phyloP scores from a whole-genome alignment of 2,329 filamentous ascomycete species.

The Penicillium sp. region DNA sequence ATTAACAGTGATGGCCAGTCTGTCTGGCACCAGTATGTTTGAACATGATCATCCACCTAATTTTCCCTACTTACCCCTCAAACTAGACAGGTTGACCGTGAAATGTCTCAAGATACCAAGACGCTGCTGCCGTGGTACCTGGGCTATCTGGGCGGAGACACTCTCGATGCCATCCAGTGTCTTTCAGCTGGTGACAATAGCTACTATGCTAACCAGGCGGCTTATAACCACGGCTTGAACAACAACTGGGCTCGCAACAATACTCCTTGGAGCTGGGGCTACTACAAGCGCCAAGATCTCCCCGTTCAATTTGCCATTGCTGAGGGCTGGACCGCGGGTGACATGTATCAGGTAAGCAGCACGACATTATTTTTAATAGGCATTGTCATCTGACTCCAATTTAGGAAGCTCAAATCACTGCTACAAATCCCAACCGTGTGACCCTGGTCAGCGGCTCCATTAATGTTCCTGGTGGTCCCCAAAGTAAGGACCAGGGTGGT shows the following conservation, averaged over 20 bases:
- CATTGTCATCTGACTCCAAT: neutral
- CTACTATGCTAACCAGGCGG: slow-evolving; percentile 52
- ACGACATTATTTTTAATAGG: neutral
- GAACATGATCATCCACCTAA: neutral
- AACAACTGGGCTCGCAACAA: slow-evolving; percentile 57
- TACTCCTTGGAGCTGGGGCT: slow-evolving; percentile 55
- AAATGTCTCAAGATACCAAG: neutral
- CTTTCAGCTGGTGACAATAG: slow-evolving; percentile 33
- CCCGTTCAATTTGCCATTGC: slow-evolving; percentile 57
- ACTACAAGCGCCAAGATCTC: slow-evolving; percentile 54
- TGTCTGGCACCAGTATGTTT: neutral
- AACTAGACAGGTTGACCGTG: neutral
- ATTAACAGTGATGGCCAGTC: slow-evolving; percentile 36
- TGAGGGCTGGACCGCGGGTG: slow-evolving; percentile 55
- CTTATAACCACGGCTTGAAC: slow-evolving; percentile 47
- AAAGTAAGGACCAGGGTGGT: slow-evolving; percentile 33
- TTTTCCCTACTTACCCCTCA: neutral
- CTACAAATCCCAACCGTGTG: slow-evolving; percentile 56
- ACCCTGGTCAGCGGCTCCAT: slow-evolving; percentile 46
- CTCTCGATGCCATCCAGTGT: neutral
- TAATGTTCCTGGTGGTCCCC: slow-evolving; percentile 1
- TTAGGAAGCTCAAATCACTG: slow-evolving; percentile 36
- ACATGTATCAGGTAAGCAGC: slow-evolving; percentile 54
- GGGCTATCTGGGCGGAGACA: neutral
- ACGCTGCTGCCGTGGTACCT: slow-evolving; percentile 1